A percentile compares a stretch with the other conserved stretches of the same genome.
Evolutionary conservation across 2,329 filamentous ascomycete genomes (phyloP).

Genomic region (Aspergillus fischeri): DNA sequence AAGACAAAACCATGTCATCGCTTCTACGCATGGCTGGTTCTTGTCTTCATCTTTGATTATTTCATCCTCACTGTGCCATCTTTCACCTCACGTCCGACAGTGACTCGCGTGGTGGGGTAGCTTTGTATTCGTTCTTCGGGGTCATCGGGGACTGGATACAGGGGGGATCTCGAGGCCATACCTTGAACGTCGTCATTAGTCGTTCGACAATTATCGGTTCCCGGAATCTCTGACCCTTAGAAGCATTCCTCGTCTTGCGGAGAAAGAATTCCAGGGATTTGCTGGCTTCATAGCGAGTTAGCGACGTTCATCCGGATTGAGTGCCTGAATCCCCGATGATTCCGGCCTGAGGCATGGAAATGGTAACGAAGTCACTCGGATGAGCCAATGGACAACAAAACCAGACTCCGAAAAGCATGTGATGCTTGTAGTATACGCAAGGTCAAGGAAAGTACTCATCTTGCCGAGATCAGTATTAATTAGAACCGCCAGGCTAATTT

Average conservation of each 20-base stretch:
- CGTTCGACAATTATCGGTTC: neutral
- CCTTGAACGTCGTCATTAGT: neutral
- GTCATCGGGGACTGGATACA: neutral
- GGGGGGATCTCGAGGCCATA: neutral
- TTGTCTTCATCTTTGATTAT: neutral
- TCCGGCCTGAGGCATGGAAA: slow-evolving; percentile 22
- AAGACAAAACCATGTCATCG: neutral
- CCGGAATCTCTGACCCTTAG: neutral
- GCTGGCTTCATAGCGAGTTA: neutral
- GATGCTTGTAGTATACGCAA: slow-evolving; percentile 52
- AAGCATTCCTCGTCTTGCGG: neutral
- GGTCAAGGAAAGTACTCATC: slow-evolving; percentile 44
- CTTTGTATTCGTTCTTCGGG: neutral
- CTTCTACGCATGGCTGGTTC: neutral
- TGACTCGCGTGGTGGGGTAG: neutral
- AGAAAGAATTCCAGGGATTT: neutral
- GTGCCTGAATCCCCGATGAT: slow-evolving; percentile 6
- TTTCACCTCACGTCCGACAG: neutral
- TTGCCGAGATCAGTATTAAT: neutral
- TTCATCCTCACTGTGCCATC: neutral
- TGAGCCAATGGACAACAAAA: slow-evolving; percentile 35
- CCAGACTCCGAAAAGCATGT: slow-evolving; percentile 48
- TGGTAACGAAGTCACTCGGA: slow-evolving; percentile 9
- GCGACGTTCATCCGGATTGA: neutral
- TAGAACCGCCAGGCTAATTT: neutral